phyloP scores from a whole-genome alignment of 2,329 filamentous ascomycete genomes.

The Metarhizium album region DNA sequence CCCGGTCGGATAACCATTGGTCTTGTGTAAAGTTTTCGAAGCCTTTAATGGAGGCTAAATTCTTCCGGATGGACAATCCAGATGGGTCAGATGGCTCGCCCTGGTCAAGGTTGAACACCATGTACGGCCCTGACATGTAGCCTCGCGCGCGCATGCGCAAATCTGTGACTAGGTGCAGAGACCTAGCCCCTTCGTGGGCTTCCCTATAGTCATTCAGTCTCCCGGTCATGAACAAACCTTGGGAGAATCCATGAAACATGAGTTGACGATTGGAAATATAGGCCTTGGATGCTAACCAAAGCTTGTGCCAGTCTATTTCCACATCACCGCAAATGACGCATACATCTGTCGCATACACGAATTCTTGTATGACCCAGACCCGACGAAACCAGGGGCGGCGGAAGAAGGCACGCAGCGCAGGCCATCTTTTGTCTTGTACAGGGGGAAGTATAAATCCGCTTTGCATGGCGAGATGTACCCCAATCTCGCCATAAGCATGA shows the following conservation, averaged over 20 bases:
- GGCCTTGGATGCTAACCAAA: constrained; percentile 9
- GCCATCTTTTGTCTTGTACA: constrained; percentile 4
- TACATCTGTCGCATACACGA: constrained; percentile 7
- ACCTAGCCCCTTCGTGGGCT: constrained; percentile 4
- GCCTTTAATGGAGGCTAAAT: constrained; percentile 4
- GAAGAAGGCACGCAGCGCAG: constrained; percentile 6
- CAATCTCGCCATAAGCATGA: constrained; percentile 6
- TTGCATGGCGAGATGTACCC: constrained; percentile 2
- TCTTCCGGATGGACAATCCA: constrained; percentile 4
- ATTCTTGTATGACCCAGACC: constrained; percentile 11
- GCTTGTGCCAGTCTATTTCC: constrained; percentile 7
- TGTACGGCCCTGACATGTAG: constrained; percentile 7
- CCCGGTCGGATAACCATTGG: constrained; percentile 1
- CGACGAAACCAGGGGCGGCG: constrained; percentile 9
- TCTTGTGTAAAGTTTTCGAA: constrained; percentile 1
- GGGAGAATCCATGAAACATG: constrained; percentile 4
- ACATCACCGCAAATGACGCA: constrained; percentile 5
- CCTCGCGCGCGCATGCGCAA: constrained; percentile 7
- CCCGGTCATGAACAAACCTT: background rate
- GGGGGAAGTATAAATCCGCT: constrained; percentile 5
- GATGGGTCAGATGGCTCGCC: constrained; percentile 1
- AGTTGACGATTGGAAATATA: constrained; percentile 6
- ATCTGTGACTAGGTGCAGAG: constrained; percentile 4
- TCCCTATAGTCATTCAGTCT: constrained; percentile 2
- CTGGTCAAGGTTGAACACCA: constrained; percentile 3